Conservation (phyloP, 2,329 filamentous ascomycete genomes). For the Colletotrichum sp. region DNA sequence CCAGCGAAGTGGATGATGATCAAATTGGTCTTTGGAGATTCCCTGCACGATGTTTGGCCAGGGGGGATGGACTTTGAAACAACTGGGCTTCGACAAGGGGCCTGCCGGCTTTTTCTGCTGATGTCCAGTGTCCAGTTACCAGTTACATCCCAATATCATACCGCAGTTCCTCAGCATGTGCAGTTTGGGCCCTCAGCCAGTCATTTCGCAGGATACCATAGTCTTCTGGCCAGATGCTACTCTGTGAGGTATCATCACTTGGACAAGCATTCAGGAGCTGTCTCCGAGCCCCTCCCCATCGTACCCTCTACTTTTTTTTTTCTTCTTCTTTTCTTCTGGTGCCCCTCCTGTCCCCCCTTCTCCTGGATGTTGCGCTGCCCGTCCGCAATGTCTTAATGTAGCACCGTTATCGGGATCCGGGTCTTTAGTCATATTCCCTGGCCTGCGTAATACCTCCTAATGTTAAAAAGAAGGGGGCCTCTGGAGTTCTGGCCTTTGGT, state of each 20-base stretch:
- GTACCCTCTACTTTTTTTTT: background rate
- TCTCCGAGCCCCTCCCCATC: background rate
- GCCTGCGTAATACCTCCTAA: background rate
- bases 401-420: background rate
- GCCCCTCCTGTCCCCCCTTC: background rate
- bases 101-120: background rate
- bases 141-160: background rate
- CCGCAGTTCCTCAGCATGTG: background rate
- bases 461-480: background rate
- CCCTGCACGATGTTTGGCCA: conserved; percentile 6
- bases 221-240: background rate
- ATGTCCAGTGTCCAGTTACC: background rate
- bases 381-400: background rate
- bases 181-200: background rate
- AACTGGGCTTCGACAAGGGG: conserved; percentile 12
- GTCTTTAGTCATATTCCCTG: background rate
- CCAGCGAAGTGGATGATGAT: background rate
- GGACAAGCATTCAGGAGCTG: background rate
- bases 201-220: background rate
- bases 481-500: background rate
- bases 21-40: background rate
- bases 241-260: background rate
- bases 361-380: background rate
- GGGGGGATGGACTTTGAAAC: conserved; percentile 18
- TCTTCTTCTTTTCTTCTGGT: background rate